Base-by-base conservation (phyloP, 208 protist genomes). In the Trypanosomatidae sp. region DNA sequence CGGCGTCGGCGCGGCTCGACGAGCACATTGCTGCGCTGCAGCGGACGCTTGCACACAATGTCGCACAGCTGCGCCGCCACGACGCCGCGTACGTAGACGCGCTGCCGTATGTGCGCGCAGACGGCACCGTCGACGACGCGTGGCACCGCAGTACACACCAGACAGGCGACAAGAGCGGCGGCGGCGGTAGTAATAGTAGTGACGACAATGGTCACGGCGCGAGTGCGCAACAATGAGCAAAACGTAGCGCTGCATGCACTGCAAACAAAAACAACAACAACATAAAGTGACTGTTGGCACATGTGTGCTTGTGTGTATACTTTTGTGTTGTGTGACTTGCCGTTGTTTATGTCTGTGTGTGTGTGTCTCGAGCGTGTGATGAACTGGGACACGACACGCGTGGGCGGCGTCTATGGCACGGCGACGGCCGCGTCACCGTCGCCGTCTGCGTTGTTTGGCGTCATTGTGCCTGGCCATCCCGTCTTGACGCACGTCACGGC, bases 11-110 rank as follows among this genome's bases (percentile, higher is more conserved):
- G 27, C 56, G 37, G 19, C 54, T 83, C 2, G 74, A 87, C 27
- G 74, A 76, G 15, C 71, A 48, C 44, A 88, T 92, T 37, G 20
- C 61, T 0, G 59, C 73, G 2, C 28, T 92, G 45, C 76, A 92
- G 53, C 51, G 60, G 8, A 40, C 58, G 16, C 54, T 92, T 19
- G 56, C 80, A 19, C 53, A 54, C 41, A 88, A 88, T 48, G 48
- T 92, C 32, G 61, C 54, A 1, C 53, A 63, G 38, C 74, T 88
- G 46, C 74, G 68, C 15, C 53, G 67, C 53, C 84, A 79, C 51
- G 78, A 92, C 27, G 66, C 78, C 0, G 45, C 41, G 19, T 88
- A 66, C 44, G 62, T 71, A 19, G 56, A 61, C 13, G 30, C 48
- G 13, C 71, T 77, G 42, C 76, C 76, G 7, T 91, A 85, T 46